These are phyloP conservation scores for Fusarium hostae DNA, from an alignment of 2,329 filamentous ascomycete genomes.

Conservation along the genomic window DNA sequence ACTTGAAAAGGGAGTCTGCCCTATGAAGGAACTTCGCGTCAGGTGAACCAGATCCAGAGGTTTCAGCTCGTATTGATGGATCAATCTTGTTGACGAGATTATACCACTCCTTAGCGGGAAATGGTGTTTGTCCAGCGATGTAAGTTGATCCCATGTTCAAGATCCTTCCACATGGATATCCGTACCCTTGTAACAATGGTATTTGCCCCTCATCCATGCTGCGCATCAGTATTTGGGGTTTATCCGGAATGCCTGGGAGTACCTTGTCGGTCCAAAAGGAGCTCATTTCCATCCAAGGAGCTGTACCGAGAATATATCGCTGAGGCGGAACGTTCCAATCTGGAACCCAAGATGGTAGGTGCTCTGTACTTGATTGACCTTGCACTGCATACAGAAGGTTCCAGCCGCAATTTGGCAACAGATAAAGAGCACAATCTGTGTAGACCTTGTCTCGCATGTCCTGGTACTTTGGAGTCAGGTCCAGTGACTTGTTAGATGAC, in stretches of 20 bases:
- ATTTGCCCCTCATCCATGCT: fast-evolving
- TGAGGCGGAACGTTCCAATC: background rate
- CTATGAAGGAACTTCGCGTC: background rate
- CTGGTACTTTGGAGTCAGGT: background rate
- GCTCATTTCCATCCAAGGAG: background rate
- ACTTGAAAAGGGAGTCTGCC: background rate
- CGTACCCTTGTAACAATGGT: background rate
- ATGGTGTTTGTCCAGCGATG: background rate
- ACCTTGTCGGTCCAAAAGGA: background rate
- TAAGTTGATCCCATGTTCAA: background rate
- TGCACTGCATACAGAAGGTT: background rate
- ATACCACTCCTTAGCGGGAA: background rate
- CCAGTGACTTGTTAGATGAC: fast-evolving
- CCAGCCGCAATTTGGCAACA: background rate
- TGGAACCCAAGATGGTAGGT: background rate
- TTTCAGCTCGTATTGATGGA: background rate
- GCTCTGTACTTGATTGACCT: no score
- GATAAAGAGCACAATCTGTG: background rate
- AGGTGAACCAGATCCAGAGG: background rate
- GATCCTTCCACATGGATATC: background rate
- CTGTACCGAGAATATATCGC: background rate
- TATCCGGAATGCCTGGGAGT: fast-evolving
- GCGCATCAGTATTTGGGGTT: background rate
- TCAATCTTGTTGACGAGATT: background rate
- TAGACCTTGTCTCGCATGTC: background rate